Percentiles rank a stretch among this genome's conserved stretches.
Conservation (phyloP, 73 alveolate species). For the Paramecium biaurelia region DNA sequence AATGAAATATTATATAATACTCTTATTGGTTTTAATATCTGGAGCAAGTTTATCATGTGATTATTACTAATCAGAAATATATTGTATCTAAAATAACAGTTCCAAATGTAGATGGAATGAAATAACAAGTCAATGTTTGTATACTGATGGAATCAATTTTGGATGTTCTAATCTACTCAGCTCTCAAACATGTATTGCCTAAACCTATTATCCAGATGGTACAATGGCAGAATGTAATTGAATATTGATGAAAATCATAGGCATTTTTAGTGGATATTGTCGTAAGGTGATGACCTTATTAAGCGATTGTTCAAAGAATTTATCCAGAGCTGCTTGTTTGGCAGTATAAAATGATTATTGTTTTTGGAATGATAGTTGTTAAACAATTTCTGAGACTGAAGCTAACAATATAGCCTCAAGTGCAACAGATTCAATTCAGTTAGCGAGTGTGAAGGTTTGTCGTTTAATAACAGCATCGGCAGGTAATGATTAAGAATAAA, state of each 20-base stretch:
- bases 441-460: conserved; percentile 9
- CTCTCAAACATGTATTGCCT: not conserved
- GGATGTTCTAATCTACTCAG: not conserved
- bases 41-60: not conserved
- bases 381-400: not conserved
- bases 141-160: not conserved
- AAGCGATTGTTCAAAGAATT: not conserved
- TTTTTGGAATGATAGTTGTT: not conserved
- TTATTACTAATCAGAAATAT: not conserved
- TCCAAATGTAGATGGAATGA: not conserved
- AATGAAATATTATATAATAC: not conserved
- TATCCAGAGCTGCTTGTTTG: conserved; percentile 23
- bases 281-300: not conserved
- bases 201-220: not conserved
- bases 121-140: not conserved
- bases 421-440: not conserved
- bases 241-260: not conserved
- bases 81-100: not conserved
- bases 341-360: not conserved
- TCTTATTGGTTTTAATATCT: not conserved
- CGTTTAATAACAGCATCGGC: not conserved
- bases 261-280: conserved; percentile 31
- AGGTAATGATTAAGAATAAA: not conserved
- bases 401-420: not conserved
- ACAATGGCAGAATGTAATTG: not conserved